Conservation (phyloP, 2,329 filamentous ascomycete species). For the Coleophoma cylindrospora region DNA sequence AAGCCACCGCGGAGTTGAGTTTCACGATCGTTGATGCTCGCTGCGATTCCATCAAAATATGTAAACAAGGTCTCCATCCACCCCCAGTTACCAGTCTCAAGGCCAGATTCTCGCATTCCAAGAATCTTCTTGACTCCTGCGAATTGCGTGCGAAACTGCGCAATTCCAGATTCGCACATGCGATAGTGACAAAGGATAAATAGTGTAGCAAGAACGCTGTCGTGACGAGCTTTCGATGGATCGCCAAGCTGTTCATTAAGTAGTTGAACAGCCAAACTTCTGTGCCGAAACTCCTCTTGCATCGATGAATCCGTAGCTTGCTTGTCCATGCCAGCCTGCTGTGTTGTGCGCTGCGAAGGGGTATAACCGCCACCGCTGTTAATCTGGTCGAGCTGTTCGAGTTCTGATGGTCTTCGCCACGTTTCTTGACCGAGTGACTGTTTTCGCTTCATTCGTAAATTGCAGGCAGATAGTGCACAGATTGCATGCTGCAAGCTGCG, state of each 20-base stretch:
- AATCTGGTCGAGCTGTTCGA: conserved; percentile 25
- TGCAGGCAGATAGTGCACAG: conserved; percentile 83
- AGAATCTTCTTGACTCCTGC: conserved; percentile 90
- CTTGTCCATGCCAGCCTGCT: conserved; percentile 30
- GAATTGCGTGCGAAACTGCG: conserved; percentile 90
- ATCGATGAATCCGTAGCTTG: conserved; percentile 47
- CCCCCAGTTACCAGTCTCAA: conserved; percentile 61
- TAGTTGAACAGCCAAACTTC: conserved; percentile 71
- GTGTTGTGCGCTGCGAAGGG: conserved; percentile 15
- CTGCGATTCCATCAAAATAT: conserved; percentile 90
- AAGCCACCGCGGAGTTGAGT: conserved; percentile 65
- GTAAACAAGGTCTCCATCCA: conserved; percentile 95
- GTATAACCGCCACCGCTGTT: conserved; percentile 16
- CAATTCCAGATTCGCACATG: conserved; percentile 88
- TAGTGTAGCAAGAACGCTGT: conserved; percentile 83
- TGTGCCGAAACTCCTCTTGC: conserved; percentile 80
- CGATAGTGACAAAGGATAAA: conserved; percentile 87
- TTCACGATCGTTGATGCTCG: conserved; percentile 87
- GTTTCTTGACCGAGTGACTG: conserved; percentile 53
- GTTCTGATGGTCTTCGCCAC: conserved; percentile 34
- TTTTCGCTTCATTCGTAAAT: conserved; percentile 78
- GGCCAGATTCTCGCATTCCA: conserved; percentile 61
- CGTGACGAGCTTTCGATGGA: conserved; percentile 68
- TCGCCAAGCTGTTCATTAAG: conserved; percentile 83
- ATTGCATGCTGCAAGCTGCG: conserved; percentile 88